A percentile compares a stretch with the other conserved stretches of the same genome.
Evolutionary conservation across 352 stramenopile genomes (phyloP).

Genomic region (Globisporangium orthogonon): DNA sequence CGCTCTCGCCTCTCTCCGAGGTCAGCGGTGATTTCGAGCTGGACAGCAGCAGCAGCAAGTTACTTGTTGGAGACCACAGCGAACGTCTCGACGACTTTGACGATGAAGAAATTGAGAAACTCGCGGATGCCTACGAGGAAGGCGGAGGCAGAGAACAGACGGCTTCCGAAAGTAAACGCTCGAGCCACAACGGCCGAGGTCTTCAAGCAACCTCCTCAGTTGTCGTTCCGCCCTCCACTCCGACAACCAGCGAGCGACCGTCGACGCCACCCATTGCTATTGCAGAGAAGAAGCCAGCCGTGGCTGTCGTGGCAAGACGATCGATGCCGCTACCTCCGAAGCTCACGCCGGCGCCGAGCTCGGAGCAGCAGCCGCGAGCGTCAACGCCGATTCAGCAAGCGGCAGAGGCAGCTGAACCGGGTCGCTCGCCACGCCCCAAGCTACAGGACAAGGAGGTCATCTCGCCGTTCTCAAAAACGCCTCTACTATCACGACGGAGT

Average conservation of each 20-base stretch:
- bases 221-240: not conserved
- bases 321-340: not conserved
- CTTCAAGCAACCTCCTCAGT: not conserved
- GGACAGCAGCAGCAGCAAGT: not conserved
- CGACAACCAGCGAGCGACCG: not conserved
- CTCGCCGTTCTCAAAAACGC: conserved; percentile 63
- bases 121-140: conserved; percentile 64
- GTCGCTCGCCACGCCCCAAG: conserved; percentile 37
- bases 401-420: conserved; percentile 13
- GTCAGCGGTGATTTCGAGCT: not conserved
- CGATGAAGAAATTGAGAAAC: conserved; percentile 33
- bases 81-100: conserved; percentile 29
- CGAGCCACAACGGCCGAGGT: not conserved
- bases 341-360: not conserved
- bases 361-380: conserved; percentile 9
- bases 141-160: not conserved
- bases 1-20: conserved; percentile 4
- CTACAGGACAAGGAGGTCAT: conserved; percentile 26
- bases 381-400: conserved; percentile 12
- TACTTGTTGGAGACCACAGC: not conserved
- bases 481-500: conserved; percentile 42
- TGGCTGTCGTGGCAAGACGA: not conserved
- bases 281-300: conserved; percentile 4
- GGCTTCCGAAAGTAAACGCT: not conserved
- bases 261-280: not conserved